A percentile compares a stretch with the other conserved stretches of the same genome.
Evolutionary conservation across 2,329 filamentous ascomycete species (phyloP).

Genomic region (Sphaerostilbella broomeana): DNA sequence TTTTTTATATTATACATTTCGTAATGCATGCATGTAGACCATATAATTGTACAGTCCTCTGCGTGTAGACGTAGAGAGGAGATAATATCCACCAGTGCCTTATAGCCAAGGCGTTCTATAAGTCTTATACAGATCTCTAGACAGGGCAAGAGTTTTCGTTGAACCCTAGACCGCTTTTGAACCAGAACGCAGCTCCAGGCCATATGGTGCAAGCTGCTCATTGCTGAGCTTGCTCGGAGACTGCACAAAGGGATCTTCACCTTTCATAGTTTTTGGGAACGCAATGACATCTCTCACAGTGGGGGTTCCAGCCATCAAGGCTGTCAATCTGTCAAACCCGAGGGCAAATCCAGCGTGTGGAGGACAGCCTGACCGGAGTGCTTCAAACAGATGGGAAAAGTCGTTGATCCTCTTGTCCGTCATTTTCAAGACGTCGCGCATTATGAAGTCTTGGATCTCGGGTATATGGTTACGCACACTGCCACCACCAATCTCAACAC

Average conservation of each 20-base stretch:
- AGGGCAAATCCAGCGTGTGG: conserved; percentile 91
- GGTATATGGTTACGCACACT: conserved; percentile 87
- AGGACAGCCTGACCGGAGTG: conserved; percentile 78
- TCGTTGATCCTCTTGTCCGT: conserved; percentile 62
- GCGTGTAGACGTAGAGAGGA: too few relatives aligned
- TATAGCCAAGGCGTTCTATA: too few relatives aligned
- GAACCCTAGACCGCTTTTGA: too few relatives aligned
- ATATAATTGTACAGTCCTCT: too few relatives aligned
- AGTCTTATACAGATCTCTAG: too few relatives aligned
- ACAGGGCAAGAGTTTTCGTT: too few relatives aligned
- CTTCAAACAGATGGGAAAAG: conserved; percentile 79
- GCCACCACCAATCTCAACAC: conserved; percentile 87
- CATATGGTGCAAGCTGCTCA: conserved; percentile 45
- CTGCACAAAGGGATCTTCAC: conserved; percentile 76
- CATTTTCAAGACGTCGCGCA: conserved; percentile 80
- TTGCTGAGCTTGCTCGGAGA: conserved; percentile 65
- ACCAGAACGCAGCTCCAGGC: conserved; percentile 31
- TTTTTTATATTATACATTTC: too few relatives aligned
- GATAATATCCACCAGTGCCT: too few relatives aligned
- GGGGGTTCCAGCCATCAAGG: conserved; percentile 67
- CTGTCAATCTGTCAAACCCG: conserved; percentile 81
- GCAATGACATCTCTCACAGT: conserved; percentile 91
- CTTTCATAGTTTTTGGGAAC: conserved; percentile 89
- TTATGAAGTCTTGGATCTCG: conserved; percentile 73
- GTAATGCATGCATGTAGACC: too few relatives aligned